Base-by-base conservation (phyloP, 176 grass and related monocot genomes). In the Canna indica region DNA sequence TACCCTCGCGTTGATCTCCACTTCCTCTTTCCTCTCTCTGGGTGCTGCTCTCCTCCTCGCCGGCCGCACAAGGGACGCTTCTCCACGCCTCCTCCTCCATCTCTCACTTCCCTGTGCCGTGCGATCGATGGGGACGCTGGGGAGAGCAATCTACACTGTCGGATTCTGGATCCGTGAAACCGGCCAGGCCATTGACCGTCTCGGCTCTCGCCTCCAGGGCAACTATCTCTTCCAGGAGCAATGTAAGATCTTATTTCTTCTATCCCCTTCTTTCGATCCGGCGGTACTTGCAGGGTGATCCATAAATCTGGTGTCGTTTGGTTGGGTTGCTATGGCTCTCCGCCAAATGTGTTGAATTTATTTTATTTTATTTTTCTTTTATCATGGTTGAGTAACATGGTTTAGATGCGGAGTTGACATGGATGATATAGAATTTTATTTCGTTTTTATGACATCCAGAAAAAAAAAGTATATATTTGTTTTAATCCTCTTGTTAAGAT, bases 81-180 rank as follows among this genome's bases (percentile, higher is more conserved):
- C 36, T 38, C 36, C 36, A 50, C 18, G 4, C 47, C 47, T 0
- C 0, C 18, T 7, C 7, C 36, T 38, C 47, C 16, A 50, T 50
- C 18, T 4, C 18, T 50, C 15, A 18, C 47, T 50, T 50, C 16
- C 18, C 16, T 50, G 18, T 20, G 47, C 16, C 14, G 47, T 18
- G 47, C 18, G 41, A 46, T 9, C 42, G 75, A 95, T 95, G 91
- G 91, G 87, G 50, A 91, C 74, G 73, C 82, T 95, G 18, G 87
- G 91, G 59, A 86, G 76, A 68, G 87, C 75, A 75, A 91, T 95
- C 77, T 88, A 81, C 91, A 85, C 91, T 60, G 87, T 91, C 48
- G 91, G 91, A 79, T 91, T 82, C 69, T 95, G 91, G 91, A 91
- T 95, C 75, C 91, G 91, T 54, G 87, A 85, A 75, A 84, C 91